Conservation (phyloP, 2,329 filamentous ascomycete genomes). For the Arthroderma sp. region DNA sequence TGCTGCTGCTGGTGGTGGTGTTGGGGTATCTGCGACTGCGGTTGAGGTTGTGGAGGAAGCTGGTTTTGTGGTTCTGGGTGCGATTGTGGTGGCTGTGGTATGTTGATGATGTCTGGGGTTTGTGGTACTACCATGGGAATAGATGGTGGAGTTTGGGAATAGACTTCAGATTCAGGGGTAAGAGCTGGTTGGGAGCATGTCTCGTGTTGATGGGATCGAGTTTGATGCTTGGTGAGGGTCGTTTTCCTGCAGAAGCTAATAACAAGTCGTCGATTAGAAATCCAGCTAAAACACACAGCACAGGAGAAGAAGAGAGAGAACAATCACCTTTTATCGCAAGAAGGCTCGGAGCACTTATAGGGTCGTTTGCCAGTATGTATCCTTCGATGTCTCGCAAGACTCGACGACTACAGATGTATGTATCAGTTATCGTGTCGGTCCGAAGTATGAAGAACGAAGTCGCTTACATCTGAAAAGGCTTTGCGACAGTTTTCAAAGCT, state of each 20-base stretch:
- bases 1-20: conserved; percentile 3
- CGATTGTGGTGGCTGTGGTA: background rate
- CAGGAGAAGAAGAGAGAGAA: background rate
- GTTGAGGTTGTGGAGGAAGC: background rate
- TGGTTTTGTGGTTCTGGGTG: background rate
- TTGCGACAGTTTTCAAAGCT: conserved; percentile 31
- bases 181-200: conserved; percentile 3
- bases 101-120: conserved; percentile 2
- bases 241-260: conserved; percentile 14
- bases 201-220: conserved; percentile 12
- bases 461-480: conserved; percentile 31
- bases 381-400: conserved; percentile 13
- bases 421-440: conserved; percentile 3
- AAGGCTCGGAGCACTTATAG: conserved; percentile 12
- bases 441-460: background rate
- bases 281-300: background rate
- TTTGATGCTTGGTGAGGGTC: conserved; percentile 14
- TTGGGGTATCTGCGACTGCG: background rate
- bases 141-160: conserved; percentile 6
- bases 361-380: conserved; percentile 14
- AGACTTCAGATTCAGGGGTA: conserved; percentile 7
- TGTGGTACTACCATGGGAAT: conserved; percentile 2
- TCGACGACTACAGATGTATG: conserved; percentile 11
- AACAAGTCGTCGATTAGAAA: background rate
- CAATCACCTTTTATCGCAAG: conserved; percentile 12